phyloP scores from a whole-genome alignment of 1,139 yeast species.

The Williopsis jadinii region DNA sequence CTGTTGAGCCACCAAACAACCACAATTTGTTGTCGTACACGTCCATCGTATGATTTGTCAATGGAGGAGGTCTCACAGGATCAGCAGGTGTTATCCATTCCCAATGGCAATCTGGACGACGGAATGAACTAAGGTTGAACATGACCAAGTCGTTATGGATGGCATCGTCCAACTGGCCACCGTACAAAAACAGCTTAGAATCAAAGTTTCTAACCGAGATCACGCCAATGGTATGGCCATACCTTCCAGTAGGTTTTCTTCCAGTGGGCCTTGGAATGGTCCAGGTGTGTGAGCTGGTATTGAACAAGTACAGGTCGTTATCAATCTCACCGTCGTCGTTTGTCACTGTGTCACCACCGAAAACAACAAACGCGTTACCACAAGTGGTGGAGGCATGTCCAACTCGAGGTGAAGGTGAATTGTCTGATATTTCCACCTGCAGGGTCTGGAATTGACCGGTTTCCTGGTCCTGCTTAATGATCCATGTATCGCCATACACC shows the following conservation, averaged over 20 bases:
- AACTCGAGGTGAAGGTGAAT: slow-evolving; percentile 90
- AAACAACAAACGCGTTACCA: slow-evolving; percentile 91
- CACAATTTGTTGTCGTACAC: slow-evolving; percentile 74
- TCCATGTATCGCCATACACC: slow-evolving; percentile 95
- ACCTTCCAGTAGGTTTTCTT: slow-evolving; percentile 82
- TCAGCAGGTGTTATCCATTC: slow-evolving; percentile 53
- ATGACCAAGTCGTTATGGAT: slow-evolving; percentile 81
- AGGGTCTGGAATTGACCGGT: slow-evolving; percentile 26
- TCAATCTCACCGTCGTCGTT: slow-evolving; percentile 73
- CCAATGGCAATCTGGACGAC: slow-evolving; percentile 83
- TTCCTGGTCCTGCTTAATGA: slow-evolving; percentile 42
- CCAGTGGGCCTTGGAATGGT: slow-evolving; percentile 82
- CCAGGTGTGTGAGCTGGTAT: slow-evolving; percentile 86
- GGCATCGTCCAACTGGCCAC: slow-evolving; percentile 90
- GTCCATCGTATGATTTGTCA: slow-evolving; percentile 88
- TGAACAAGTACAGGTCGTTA: slow-evolving; percentile 80
- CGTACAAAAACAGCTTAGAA: slow-evolving; percentile 77
- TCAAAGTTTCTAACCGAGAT: slow-evolving; percentile 57
- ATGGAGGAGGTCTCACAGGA: slow-evolving; percentile 69
- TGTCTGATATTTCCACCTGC: slow-evolving; percentile 56
- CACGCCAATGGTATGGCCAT: slow-evolving; percentile 76
- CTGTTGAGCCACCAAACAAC: slow-evolving; percentile 92
- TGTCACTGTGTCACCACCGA: slow-evolving; percentile 95
- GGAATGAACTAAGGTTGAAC: slow-evolving; percentile 84
- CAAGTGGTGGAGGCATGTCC: slow-evolving; percentile 92